Evolutionary conservation across 108 stramenopile genomes (phyloP).

Genomic region (Cyclotella cryptica): DNA sequence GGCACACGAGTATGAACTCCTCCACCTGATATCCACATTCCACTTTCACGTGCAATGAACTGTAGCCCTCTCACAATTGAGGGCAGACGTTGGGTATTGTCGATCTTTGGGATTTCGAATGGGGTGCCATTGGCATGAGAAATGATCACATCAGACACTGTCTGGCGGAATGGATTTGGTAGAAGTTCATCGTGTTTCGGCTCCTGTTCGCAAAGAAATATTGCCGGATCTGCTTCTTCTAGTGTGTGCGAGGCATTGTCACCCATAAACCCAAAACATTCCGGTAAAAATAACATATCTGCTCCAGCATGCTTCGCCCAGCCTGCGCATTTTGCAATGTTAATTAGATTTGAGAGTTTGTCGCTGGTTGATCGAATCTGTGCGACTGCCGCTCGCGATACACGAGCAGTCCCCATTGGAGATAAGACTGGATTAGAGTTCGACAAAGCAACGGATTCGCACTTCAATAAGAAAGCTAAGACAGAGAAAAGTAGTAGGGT

Average conservation of each 20-base stretch:
- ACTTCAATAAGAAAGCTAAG: no score
- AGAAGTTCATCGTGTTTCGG: constrained; percentile 5
- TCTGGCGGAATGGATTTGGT: constrained; percentile 22
- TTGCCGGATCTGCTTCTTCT: constrained; percentile 69
- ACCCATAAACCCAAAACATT: constrained; percentile 88
- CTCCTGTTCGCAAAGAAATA: constrained; percentile 7
- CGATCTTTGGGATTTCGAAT: neutral
- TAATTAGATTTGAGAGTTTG: constrained; percentile 70
- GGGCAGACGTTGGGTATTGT: constrained; percentile 9
- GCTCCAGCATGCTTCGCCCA: constrained; percentile 61
- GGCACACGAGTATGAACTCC: constrained; percentile 69
- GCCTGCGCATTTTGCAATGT: constrained; percentile 78
- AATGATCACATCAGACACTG: constrained; percentile 28
- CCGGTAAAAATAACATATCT: constrained; percentile 84
- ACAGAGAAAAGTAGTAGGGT: no score
- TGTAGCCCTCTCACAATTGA: constrained; percentile 76
- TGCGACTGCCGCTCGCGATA: constrained; percentile 66
- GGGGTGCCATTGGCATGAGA: constrained; percentile 15
- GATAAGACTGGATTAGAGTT: neutral
- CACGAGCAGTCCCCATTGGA: neutral
- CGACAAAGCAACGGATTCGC: no score
- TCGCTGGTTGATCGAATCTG: constrained; percentile 79
- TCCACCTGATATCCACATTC: constrained; percentile 85
- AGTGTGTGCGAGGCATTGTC: constrained; percentile 69
- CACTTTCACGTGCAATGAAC: constrained; percentile 66